These are phyloP conservation scores for Solanum lignicaule DNA, from an alignment of 257 asterid genomes.

Conservation along the genomic window DNA sequence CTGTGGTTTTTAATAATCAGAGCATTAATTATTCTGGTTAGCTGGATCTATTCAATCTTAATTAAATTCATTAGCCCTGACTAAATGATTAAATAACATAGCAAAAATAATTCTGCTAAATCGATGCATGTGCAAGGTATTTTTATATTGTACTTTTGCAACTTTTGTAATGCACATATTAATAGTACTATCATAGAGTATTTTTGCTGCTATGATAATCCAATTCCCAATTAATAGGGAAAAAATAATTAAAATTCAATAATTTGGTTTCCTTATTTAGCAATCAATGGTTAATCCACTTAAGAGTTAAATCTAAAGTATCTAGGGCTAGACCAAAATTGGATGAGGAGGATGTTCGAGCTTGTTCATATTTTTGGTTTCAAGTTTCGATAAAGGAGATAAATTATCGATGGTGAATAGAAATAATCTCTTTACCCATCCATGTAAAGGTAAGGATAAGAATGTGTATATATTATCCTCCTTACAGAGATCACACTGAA, in stretches of 20 bases:
- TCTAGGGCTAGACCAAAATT: not conserved
- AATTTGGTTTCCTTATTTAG: not conserved
- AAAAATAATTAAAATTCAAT: too few relatives aligned
- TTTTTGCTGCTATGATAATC: not conserved
- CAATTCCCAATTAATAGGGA: not conserved
- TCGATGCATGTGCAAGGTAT: not conserved
- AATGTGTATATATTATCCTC: not conserved
- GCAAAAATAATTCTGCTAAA: not conserved
- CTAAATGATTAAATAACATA: not conserved
- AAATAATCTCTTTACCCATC: not conserved
- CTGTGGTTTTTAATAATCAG: not conserved
- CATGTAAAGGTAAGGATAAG: not conserved
- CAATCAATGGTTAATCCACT: not conserved
- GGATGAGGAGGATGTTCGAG: too few relatives aligned
- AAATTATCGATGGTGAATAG: not conserved
- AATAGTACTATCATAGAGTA: not conserved
- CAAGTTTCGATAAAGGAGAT: not conserved
- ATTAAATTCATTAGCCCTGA: not conserved
- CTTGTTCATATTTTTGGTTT: not conserved
- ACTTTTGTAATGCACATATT: not conserved
- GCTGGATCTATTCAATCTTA: not conserved
- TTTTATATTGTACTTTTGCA: not conserved
- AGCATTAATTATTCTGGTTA: not conserved
- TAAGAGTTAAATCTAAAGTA: not conserved
- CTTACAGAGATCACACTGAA: not conserved